Evolutionary conservation across 2,329 filamentous ascomycete species (phyloP).

Genomic region (Cytospora leucostoma): DNA sequence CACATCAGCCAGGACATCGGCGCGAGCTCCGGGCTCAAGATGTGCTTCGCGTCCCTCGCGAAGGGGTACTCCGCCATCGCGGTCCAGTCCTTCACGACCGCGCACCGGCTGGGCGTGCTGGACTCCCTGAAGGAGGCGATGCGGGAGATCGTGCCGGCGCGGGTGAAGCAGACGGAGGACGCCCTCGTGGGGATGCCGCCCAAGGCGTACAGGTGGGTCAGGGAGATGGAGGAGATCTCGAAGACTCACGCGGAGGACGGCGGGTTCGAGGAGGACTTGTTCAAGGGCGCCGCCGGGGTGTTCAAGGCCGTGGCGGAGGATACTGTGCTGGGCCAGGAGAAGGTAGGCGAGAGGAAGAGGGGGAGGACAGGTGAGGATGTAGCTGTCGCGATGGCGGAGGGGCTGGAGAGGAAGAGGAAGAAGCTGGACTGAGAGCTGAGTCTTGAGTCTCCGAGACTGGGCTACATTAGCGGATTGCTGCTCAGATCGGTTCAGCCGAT

Average conservation of each 20-base stretch:
- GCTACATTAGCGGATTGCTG: not conserved
- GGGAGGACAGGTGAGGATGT: constrained; percentile 51
- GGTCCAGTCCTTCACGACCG: constrained; percentile 71
- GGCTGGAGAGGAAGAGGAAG: constrained; percentile 35
- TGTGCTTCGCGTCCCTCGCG: constrained; percentile 63
- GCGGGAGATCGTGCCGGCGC: constrained; percentile 48
- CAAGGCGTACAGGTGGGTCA: constrained; percentile 77
- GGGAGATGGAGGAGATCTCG: constrained; percentile 76
- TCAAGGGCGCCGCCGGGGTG: constrained; percentile 60
- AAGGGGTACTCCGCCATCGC: constrained; percentile 70
- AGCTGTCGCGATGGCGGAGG: constrained; percentile 50
- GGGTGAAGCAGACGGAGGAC: constrained; percentile 48
- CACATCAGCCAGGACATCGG: constrained; percentile 54
- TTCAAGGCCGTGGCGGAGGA: constrained; percentile 64
- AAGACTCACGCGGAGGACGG: constrained; percentile 65
- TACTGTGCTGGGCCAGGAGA: constrained; percentile 53
- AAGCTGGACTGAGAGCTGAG: constrained; percentile 27
- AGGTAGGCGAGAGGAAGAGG: constrained; percentile 27
- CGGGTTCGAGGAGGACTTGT: constrained; percentile 59
- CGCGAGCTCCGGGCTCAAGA: constrained; percentile 62
- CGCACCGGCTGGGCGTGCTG: constrained; percentile 63
- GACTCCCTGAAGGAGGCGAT: constrained; percentile 60
- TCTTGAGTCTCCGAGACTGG: not conserved
- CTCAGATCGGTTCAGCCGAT: too few relatives aligned
- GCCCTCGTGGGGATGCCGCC: constrained; percentile 59